These are phyloP conservation scores for Leccinum variicolor DNA, from an alignment of 768 basidiomycete genomes.

Conservation along the genomic window DNA sequence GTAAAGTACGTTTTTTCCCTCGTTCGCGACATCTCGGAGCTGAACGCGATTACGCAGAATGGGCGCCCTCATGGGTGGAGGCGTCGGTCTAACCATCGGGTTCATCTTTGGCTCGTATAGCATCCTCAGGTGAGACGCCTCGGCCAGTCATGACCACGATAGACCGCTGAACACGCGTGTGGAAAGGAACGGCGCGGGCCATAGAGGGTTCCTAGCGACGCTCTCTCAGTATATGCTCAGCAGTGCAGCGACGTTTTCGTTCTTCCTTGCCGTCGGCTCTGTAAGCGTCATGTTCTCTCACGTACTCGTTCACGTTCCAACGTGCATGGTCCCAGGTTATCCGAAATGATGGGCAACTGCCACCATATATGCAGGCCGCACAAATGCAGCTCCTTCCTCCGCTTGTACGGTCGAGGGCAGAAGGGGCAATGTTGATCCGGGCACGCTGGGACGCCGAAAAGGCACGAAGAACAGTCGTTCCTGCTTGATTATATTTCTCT, in stretches of 20 bases:
- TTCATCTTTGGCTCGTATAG: conserved; percentile 96
- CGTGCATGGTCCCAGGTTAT: conserved; percentile 61
- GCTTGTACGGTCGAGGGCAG: conserved; percentile 57
- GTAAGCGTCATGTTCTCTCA: conserved; percentile 40
- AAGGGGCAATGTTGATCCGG: conserved; percentile 68
- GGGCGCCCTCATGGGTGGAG: conserved; percentile 90
- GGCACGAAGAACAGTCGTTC: conserved; percentile 19
- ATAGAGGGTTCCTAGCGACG: conserved; percentile 84
- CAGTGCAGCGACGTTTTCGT: conserved; percentile 95
- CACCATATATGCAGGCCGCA: conserved; percentile 61
- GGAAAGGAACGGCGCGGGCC: conserved; percentile 82
- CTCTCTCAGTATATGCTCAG: conserved; percentile 98
- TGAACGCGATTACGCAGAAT: conserved; percentile 48
- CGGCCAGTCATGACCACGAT: not conserved
- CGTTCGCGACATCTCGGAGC: conserved; percentile 1
- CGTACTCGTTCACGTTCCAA: not conserved
- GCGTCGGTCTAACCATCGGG: conserved; percentile 94
- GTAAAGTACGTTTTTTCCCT: conserved; percentile 51
- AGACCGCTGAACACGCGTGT: conserved; percentile 4
- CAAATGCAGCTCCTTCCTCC: conserved; percentile 57
- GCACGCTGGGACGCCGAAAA: conserved; percentile 74
- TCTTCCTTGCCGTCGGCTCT: conserved; percentile 94
- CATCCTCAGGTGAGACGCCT: conserved; percentile 70
- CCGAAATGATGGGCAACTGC: conserved; percentile 67
- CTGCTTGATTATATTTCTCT: conserved; percentile 10